phyloP scores from a whole-genome alignment of 2,329 filamentous ascomycete species.

The Fusarium bulbicola region DNA sequence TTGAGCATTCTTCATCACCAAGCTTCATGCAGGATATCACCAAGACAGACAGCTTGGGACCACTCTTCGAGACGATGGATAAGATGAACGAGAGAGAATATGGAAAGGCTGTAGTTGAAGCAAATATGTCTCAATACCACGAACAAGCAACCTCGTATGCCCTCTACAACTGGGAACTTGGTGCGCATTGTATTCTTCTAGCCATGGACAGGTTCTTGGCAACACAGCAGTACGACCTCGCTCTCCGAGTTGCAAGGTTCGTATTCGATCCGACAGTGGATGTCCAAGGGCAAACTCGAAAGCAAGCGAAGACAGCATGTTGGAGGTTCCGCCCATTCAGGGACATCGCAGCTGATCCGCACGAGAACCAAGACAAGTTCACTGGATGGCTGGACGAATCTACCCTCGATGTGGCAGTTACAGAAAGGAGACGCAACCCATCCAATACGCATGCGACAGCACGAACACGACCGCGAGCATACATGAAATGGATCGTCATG shows the following conservation, averaged over 20 bases:
- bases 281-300: not conserved
- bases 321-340: not conserved
- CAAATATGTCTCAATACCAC: not conserved
- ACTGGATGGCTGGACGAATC: not conserved
- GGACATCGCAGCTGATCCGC: not conserved
- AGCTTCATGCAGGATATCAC: not conserved
- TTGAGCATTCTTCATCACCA: not conserved
- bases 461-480: not conserved
- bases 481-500: not conserved
- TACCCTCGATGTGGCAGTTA: not conserved
- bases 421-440: not conserved
- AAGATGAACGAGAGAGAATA: not conserved
- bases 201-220: not conserved
- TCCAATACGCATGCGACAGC: not conserved
- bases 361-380: not conserved
- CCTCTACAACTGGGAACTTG: not conserved
- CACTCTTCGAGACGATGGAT: not conserved
- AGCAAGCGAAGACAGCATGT: not conserved
- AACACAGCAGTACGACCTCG: not conserved
- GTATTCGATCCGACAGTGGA: not conserved
- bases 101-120: not conserved
- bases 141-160: not conserved
- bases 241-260: not conserved
- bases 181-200: not conserved
- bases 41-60: not conserved